These are phyloP conservation scores for Xanthoceras sorbifolium DNA, from an alignment of 345 rosid genomes.

Conservation along the genomic window DNA sequence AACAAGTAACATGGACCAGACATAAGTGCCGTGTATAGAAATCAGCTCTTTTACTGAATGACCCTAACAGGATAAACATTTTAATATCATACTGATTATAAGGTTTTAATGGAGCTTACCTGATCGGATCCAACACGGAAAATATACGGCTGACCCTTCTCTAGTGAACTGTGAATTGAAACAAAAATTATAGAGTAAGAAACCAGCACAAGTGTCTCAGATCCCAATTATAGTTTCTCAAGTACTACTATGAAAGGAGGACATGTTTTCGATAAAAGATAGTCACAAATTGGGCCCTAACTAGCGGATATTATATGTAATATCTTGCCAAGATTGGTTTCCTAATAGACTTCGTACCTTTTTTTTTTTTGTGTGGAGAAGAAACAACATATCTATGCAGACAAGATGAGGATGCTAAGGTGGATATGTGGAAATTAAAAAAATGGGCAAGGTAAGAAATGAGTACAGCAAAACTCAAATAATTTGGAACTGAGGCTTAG, in stretches of 20 bases:
- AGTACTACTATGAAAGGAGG: background rate
- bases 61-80: background rate
- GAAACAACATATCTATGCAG: background rate
- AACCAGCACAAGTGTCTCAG: background rate
- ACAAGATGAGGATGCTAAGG: background rate
- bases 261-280: background rate
- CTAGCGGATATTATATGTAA: background rate
- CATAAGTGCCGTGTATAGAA: background rate
- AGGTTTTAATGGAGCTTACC: slow-evolving; percentile 39
- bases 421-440: background rate
- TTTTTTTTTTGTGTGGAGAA: background rate
- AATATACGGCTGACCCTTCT: slow-evolving; percentile 75
- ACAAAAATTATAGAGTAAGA: background rate
- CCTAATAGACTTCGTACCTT: background rate
- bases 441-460: background rate
- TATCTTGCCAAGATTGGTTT: background rate
- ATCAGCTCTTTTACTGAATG: background rate
- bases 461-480: background rate
- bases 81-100: background rate
- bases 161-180: slow-evolving; percentile 70
- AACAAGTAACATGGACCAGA: background rate
- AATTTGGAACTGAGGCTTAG: background rate
- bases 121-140: slow-evolving; percentile 95
- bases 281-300: background rate
- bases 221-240: background rate